Evolutionary conservation across 257 asterid species (phyloP), one percentile per base, ranked within the genome.

Genomic region (Petunia secreta): DNA sequence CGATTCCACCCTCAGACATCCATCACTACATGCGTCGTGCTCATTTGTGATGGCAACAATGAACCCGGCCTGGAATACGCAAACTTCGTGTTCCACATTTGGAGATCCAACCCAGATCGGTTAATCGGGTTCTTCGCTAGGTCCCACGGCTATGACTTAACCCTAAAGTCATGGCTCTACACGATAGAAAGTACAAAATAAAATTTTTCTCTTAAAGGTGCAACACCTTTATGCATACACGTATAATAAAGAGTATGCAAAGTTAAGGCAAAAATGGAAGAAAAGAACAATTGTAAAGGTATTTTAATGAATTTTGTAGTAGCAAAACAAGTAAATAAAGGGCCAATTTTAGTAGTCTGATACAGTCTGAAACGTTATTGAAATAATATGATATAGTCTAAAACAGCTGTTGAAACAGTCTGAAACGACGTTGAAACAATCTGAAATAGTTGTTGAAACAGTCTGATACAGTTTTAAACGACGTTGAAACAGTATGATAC

Each of bases 31-130:
- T 88, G 86, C 38, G 92, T 88, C 57, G 97, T 93, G 54, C 93
- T 95, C 86, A 89, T 95, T 87, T 93, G 97, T 82, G 99, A 92
- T 82, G 99, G 91, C 87, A 97, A 95, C 80, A 75, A 93, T 48
- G 91, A 84, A 44, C 90, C 96, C 65, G 91, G 87, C 54, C 84
- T 80, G 60, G 62, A 69, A 1, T 90, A 96, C 57, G 82, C 93
- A 43, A 54, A 87, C 64, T 92, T 91, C 86, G 96, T 98, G n/a
- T 91, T 93, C 89, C 68, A 71, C 4, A 58, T 87, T 5, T 93
- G 97, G 95, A 86, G 59, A 87, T 85, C 97, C 55, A 89, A 95
- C 75, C 92, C 97, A 68, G 90, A 87, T 16, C 92, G 89, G 7
- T 34, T 89, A 4, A 74, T 88, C 55, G 99, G 99, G 14, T 90